Conservation (phyloP, 225 moss, liverwort and hornwort genomes). For the Antitrichia curtipendula region DNA sequence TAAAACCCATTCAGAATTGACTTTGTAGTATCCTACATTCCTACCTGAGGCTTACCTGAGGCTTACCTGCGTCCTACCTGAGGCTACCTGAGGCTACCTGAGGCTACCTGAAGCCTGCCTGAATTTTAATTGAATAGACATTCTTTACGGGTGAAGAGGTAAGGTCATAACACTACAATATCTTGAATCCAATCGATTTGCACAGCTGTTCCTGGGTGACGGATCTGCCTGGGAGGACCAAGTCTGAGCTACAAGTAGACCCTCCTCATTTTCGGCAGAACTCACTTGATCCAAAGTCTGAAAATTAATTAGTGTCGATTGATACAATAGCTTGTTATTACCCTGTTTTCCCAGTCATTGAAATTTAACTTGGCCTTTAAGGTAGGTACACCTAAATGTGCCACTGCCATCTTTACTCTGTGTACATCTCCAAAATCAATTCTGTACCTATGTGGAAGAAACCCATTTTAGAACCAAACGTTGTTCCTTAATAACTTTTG, state of each 20-base stretch:
- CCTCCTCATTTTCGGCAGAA: neutral
- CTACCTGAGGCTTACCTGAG: too few species aligned
- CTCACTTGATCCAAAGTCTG: neutral
- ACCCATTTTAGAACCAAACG: too few species aligned
- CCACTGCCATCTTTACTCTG: too few species aligned
- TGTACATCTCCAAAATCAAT: too few species aligned
- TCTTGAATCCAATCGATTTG: neutral
- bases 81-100: too few species aligned
- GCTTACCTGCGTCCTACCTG: too few species aligned
- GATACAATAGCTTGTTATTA: neutral
- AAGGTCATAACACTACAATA: neutral
- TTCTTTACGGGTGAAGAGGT: neutral
- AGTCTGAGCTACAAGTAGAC: neutral
- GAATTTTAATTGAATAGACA: neutral
- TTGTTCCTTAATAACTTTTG: too few species aligned
- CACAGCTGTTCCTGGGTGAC: too few species aligned
- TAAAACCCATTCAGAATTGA: neutral
- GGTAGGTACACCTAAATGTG: too few species aligned
- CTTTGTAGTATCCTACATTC: neutral
- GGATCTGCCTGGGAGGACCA: neutral
- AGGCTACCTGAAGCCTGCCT: too few species aligned
- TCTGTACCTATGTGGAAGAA: too few species aligned
- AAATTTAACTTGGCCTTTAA: too few species aligned
- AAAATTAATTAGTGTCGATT: neutral
- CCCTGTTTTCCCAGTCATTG: neutral